Percentiles rank a stretch among this genome's conserved stretches.
phyloP scores from a whole-genome alignment of 2,329 filamentous ascomycete genomes.

The Hypomyces rosellus region DNA sequence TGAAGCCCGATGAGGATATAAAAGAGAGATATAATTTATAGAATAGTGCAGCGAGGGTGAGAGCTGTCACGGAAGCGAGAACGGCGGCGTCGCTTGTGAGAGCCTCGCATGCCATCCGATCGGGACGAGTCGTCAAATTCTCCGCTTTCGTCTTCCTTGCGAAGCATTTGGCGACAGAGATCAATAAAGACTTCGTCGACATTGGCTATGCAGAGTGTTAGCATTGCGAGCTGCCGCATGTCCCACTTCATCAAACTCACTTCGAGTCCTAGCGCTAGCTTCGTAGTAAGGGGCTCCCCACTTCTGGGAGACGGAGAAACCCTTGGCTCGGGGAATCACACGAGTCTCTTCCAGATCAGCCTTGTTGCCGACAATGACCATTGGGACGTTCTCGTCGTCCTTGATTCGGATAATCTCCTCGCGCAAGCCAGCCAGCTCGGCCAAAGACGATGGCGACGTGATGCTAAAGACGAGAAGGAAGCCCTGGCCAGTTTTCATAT shows the following conservation, averaged over 20 bases:
- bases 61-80: constrained; percentile 24
- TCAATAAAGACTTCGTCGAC: constrained; percentile 88
- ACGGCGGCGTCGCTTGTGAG: constrained; percentile 24
- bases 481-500: constrained; percentile 90
- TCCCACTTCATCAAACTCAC: constrained; percentile 31
- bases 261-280: constrained; percentile 72
- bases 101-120: constrained; percentile 28
- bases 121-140: constrained; percentile 38
- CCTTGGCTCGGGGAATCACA: constrained; percentile 67
- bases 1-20: too few relatives aligned
- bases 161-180: constrained; percentile 75
- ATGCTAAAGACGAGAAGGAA: constrained; percentile 92
- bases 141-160: constrained; percentile 53
- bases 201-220: constrained; percentile 53
- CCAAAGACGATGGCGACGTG: constrained; percentile 74
- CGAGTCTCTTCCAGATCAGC: constrained; percentile 83
- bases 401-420: constrained; percentile 91
- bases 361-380: constrained; percentile 91
- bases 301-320: constrained; percentile 76
- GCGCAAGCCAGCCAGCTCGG: constrained; percentile 72
- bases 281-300: constrained; percentile 93
- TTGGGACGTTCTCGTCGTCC: constrained; percentile 75
- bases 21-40: constrained; percentile 24
- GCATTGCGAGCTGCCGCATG: not conserved
- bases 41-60: constrained; percentile 37